phyloP scores from a whole-genome alignment of 1,139 yeast genomes.

The Candida tunisiensis region DNA sequence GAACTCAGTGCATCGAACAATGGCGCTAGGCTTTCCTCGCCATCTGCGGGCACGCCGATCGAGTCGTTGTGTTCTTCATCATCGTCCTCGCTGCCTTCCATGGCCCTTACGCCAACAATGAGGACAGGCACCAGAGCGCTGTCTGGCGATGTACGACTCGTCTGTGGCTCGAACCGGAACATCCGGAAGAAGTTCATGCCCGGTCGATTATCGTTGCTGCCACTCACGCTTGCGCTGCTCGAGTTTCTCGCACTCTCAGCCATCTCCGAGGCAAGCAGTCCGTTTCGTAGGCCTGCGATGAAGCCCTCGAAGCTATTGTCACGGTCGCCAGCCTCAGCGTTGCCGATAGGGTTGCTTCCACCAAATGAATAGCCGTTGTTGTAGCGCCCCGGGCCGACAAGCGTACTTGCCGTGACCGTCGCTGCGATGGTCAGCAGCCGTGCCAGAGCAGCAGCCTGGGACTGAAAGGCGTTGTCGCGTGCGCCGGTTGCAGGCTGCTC shows the following conservation, averaged over 20 bases:
- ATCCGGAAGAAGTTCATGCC: slow-evolving; percentile 30
- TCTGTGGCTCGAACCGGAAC: slow-evolving; percentile 34
- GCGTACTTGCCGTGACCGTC: slow-evolving; percentile 26
- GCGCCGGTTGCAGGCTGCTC: not conserved
- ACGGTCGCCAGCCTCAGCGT: slow-evolving; percentile 10
- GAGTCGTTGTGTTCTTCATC: slow-evolving; percentile 5
- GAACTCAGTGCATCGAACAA: no score
- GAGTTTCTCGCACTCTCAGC: not conserved
- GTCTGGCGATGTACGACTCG: slow-evolving; percentile 6
- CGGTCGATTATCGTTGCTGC: slow-evolving; percentile 2
- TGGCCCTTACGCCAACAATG: slow-evolving; percentile 41
- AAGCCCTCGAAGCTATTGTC: slow-evolving; percentile 3
- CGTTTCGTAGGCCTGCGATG: slow-evolving; percentile 6
- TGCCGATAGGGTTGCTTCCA: no score
- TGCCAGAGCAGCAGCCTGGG: slow-evolving; percentile 27
- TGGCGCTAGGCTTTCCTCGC: no score
- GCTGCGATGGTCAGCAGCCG: slow-evolving; percentile 30
- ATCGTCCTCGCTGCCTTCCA: slow-evolving; percentile 14
- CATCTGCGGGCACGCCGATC: slow-evolving; percentile 1
- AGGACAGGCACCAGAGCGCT: slow-evolving; percentile 31
- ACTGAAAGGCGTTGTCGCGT: slow-evolving; percentile 6
- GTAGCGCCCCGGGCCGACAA: slow-evolving; percentile 19
- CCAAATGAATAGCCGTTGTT: slow-evolving; percentile 7
- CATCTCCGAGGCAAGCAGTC: slow-evolving; percentile 1
- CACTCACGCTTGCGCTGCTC: not conserved